A percentile compares a stretch with the other conserved stretches of the same genome.
phyloP scores from a whole-genome alignment of 371 early-diverging fungal genomes.

The Homolaphlyctis polyrhiza region DNA sequence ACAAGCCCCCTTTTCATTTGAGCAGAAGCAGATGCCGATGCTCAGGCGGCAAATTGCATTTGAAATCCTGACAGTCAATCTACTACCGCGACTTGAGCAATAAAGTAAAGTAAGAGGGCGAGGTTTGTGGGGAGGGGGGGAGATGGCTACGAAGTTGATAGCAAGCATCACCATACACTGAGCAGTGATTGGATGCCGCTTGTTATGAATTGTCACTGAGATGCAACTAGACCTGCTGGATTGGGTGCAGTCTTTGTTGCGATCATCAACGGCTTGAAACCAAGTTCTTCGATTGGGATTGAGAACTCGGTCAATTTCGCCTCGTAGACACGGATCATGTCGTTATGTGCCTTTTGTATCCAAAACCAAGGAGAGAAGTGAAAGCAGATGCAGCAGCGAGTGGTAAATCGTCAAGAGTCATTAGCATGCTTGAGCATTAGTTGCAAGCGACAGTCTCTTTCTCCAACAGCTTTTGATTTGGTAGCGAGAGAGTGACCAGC shows the following conservation, averaged over 20 bases:
- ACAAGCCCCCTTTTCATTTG: slow-evolving; percentile 59
- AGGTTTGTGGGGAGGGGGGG: no score
- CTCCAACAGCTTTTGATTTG: background rate
- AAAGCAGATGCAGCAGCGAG: no score
- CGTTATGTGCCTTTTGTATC: slow-evolving; percentile 42
- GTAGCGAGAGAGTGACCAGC: no score
- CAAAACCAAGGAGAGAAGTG: background rate
- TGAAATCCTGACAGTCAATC: slow-evolving; percentile 59
- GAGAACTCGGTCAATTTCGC: slow-evolving; percentile 51
- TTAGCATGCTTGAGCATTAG: no score
- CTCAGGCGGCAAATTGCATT: slow-evolving; percentile 69
- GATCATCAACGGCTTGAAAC: slow-evolving; percentile 42
- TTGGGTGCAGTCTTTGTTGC: slow-evolving; percentile 19
- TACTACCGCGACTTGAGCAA: no score
- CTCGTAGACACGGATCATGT: slow-evolving; percentile 51
- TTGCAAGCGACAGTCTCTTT: background rate
- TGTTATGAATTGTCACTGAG: no score
- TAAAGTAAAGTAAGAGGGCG: no score
- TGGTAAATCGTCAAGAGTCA: no score
- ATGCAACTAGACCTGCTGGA: slow-evolving; percentile 36
- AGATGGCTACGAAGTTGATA: no score
- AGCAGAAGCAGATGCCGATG: slow-evolving; percentile 66
- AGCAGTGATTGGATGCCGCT: no score
- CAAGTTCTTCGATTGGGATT: slow-evolving; percentile 50
- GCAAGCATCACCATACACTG: no score